Percentiles rank a stretch among this genome's conserved stretches.
Conservation (phyloP, 1,284 basidiomycete genomes). For the Cutaneotrichosporon sp. region DNA sequence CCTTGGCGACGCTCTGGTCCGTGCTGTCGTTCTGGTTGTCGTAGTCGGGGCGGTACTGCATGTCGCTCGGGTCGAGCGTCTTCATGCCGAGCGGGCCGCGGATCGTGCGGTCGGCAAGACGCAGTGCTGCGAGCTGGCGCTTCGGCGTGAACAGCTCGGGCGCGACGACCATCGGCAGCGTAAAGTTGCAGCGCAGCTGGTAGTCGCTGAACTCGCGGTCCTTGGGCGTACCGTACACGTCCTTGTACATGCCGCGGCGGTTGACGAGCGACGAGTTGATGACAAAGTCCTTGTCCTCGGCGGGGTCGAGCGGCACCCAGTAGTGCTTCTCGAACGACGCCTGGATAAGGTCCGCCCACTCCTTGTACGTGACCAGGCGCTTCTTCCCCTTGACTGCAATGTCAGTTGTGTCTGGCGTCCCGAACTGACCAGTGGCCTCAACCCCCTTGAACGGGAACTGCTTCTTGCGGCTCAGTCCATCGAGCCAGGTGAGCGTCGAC, state of each 20-base stretch:
- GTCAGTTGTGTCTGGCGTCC: not conserved
- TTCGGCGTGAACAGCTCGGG: constrained; percentile 87
- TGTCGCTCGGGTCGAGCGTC: constrained; percentile 81
- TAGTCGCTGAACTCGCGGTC: constrained; percentile 95
- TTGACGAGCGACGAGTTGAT: constrained; percentile 74
- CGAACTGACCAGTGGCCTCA: constrained; percentile 68
- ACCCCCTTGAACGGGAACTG: constrained; percentile 92
- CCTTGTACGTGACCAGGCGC: constrained; percentile 77
- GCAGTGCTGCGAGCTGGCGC: constrained; percentile 75
- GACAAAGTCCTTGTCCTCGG: constrained; percentile 71
- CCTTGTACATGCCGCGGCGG: constrained; percentile 96
- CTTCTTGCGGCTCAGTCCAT: constrained; percentile 64
- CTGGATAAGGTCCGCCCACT: constrained; percentile 87
- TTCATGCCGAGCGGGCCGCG: constrained; percentile 89
- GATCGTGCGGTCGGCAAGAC: constrained; percentile 72
- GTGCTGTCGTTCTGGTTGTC: constrained; percentile 86
- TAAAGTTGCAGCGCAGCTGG: constrained; percentile 89
- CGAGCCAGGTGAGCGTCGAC: constrained; percentile 89
- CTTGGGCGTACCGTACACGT: constrained; percentile 84
- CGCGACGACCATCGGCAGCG: constrained; percentile 94
- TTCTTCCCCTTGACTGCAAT: constrained; percentile 68
- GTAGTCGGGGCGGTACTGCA: constrained; percentile 84
- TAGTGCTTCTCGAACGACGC: constrained; percentile 85
- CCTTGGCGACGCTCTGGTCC: constrained; percentile 83
- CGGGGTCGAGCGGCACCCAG: constrained; percentile 79